Percentiles rank a stretch among this genome's conserved stretches.
phyloP scores from a whole-genome alignment of 2,329 filamentous ascomycete species.

The Penicillium glabrum region DNA sequence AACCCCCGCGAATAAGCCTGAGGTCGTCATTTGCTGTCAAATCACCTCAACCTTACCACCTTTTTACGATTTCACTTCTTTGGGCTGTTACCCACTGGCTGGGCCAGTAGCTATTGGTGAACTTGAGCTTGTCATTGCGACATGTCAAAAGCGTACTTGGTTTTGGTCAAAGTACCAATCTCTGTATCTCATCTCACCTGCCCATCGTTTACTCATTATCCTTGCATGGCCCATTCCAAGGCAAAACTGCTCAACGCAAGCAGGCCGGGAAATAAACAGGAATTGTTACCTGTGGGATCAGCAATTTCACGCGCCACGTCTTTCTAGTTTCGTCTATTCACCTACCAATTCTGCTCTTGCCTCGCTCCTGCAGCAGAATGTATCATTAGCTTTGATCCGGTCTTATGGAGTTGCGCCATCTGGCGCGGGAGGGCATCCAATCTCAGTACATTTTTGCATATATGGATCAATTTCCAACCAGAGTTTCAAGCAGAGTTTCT shows the following conservation, averaged over 20 bases:
- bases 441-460: conserved; percentile 15
- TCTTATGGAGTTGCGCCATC: conserved; percentile 14
- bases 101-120: conserved; percentile 1
- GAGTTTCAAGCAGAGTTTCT: neutral
- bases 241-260: neutral
- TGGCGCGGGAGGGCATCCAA: conserved; percentile 12
- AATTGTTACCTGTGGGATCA: neutral
- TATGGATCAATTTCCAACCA: neutral
- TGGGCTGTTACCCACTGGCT: neutral
- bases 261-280: neutral
- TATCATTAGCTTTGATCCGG: conserved; percentile 9
- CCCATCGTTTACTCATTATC: neutral
- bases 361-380: conserved; percentile 8
- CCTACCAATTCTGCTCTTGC: conserved; percentile 1
- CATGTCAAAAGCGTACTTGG: neutral
- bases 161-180: neutral
- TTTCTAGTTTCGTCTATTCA: neutral
- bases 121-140: neutral
- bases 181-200: neutral
- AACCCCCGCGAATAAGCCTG: conserved; percentile 13
- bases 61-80: neutral
- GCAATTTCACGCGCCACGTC: neutral
- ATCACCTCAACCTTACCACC: neutral
- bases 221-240: neutral
- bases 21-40: neutral